Base-by-base conservation (phyloP, 2,329 filamentous ascomycete species). In the Claviceps purpurea region DNA sequence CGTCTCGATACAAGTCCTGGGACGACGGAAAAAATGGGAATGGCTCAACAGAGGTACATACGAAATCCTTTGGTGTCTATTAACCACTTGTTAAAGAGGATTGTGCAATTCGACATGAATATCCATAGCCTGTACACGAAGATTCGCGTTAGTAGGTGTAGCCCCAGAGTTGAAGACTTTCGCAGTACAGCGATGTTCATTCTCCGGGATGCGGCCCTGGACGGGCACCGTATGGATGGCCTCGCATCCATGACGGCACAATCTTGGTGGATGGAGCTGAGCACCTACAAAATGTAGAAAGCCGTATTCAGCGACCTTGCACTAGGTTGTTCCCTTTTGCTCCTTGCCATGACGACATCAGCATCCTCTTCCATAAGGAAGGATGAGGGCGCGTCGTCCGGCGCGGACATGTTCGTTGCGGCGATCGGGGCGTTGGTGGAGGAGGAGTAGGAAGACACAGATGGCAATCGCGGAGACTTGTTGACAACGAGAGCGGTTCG, bases 1-100 rank as follows among this genome's bases (percentile, higher is more conserved):
- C 41, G 18, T 22, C 14, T 43, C 11, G 41, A 43, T 6, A 24
- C 41, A 43, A 22, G 18, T 22, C 5, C 22, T 13, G 41, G 22
- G 3, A 43, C 11, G 22, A 6, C 6, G 18, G 11, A 18, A 43
- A 4, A 5, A 11, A 5, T 42, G n/a, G n/a, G 18, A 7, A 11
- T 24, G 30, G 30, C 10, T 34, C 30, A 20, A 22, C 26, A 13
- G 18, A 10, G 5, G n/a, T 50, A 59, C 59, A 49, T 57, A 61
- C 59, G 58, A 34, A 60, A 61, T 50, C 56, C 59, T 57, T 42
- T 48, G 11, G 46, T 50, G 64, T 87, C 81, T 54, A 95, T 77
- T 49, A 95, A 80, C 79, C 85, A 90, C 73, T 95, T 95, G 76
- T 95, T 95, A 76, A 94, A 94, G 56, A 95, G 72, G 64, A 95